phyloP scores from a whole-genome alignment of 495 filamentous ascomycete genomes.

The Aspergillus sparsus region DNA sequence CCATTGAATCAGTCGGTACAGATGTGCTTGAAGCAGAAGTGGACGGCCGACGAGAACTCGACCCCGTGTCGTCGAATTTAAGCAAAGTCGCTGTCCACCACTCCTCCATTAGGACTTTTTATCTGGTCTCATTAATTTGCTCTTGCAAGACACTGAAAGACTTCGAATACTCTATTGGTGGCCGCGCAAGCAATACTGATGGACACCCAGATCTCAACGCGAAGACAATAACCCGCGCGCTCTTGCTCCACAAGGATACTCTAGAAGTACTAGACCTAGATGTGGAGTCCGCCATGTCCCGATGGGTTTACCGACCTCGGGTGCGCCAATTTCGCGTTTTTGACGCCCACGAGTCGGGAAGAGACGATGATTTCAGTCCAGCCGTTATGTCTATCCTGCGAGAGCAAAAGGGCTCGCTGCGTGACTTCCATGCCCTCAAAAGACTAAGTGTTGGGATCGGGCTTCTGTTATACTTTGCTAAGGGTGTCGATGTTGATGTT shows the following conservation, averaged over 20 bases:
- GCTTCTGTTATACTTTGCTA: slow-evolving; percentile 30
- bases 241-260: slow-evolving; percentile 27
- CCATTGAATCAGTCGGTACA: slow-evolving; percentile 27
- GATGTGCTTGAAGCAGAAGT: slow-evolving; percentile 22
- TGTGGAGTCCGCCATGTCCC: slow-evolving; percentile 12
- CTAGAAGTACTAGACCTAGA: slow-evolving; percentile 33
- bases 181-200: slow-evolving; percentile 16
- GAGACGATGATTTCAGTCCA: too few relatives aligned
- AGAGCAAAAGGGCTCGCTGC: slow-evolving; percentile 18
- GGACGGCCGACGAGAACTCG: background rate
- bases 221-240: slow-evolving; percentile 27
- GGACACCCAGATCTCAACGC: slow-evolving; percentile 17
- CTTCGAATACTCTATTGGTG: slow-evolving; percentile 29
- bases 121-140: slow-evolving; percentile 21
- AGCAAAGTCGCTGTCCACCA: slow-evolving; percentile 23
- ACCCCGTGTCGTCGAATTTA: slow-evolving; percentile 23
- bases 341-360: too few relatives aligned
- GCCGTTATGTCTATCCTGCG: background rate
- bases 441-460: slow-evolving; percentile 27
- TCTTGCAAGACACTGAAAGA: slow-evolving; percentile 25
- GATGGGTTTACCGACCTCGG: background rate
- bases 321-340: too few relatives aligned
- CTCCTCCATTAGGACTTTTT: slow-evolving; percentile 17
- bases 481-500: slow-evolving; percentile 5
- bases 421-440: slow-evolving; percentile 27